Percentiles rank a stretch among this genome's conserved stretches.
phyloP scores from a whole-genome alignment of 148 eudicot genomes.

The Rhododendron ovatum region DNA sequence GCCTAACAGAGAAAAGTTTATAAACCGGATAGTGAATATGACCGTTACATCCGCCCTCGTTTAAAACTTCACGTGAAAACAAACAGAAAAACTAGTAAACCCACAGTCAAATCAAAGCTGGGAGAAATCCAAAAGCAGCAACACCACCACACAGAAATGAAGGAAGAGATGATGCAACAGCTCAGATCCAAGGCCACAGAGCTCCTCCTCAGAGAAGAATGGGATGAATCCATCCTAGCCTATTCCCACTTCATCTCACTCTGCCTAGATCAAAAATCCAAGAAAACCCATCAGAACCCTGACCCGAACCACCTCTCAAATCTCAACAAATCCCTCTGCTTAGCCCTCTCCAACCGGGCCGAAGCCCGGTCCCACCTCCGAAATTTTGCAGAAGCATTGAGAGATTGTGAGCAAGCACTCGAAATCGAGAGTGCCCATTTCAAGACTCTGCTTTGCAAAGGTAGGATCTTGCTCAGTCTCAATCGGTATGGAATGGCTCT shows the following conservation, averaged over 20 bases:
- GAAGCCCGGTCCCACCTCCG: conserved; percentile 47
- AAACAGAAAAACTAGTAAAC: not conserved
- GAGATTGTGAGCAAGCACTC: conserved; percentile 73
- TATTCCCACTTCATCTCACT: conserved; percentile 63
- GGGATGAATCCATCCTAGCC: conserved; percentile 46
- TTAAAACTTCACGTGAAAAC: conserved; percentile 23
- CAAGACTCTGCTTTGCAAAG: conserved; percentile 82
- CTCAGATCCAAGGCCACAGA: conserved; percentile 87
- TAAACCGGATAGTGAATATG: conserved; percentile 8
- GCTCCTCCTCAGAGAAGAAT: conserved; percentile 72
- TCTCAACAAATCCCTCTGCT: conserved; percentile 66
- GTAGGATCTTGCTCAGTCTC: conserved; percentile 66
- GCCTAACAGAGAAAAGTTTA: not conserved
- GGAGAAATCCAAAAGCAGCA: not conserved
- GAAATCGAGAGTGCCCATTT: conserved; percentile 49
- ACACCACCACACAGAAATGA: conserved; percentile 20
- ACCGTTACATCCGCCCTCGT: conserved; percentile 37
- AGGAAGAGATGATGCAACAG: conserved; percentile 55
- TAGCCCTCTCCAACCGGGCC: conserved; percentile 72
- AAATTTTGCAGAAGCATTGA: conserved; percentile 39
- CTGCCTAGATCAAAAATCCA: conserved; percentile 38
- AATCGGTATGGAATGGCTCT: conserved; percentile 49
- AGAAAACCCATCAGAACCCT: conserved; percentile 16
- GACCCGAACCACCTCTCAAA: conserved; percentile 24
- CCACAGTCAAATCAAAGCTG: not conserved